Evolutionary conservation across 1,139 yeast species (phyloP).

Genomic region (Meyerozyma guilliermondii): DNA sequence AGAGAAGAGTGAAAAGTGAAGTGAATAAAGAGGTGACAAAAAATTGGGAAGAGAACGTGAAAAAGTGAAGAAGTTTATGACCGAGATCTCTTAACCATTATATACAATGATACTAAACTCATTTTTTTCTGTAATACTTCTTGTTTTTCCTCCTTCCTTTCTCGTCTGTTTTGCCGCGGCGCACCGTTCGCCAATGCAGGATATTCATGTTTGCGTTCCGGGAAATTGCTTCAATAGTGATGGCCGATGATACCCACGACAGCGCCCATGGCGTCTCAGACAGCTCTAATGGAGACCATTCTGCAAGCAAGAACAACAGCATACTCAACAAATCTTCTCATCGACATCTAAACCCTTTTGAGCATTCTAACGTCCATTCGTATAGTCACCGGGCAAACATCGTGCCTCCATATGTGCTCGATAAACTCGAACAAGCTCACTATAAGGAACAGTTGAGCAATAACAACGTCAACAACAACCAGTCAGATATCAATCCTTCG

Average conservation of each 20-base stretch:
- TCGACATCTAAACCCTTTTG: slow-evolving; percentile 19
- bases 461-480: slow-evolving; percentile 21
- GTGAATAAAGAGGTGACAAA: neutral
- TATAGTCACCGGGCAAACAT: slow-evolving; percentile 37
- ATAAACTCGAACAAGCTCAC: slow-evolving; percentile 45
- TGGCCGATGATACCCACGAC: neutral
- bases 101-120: too few species aligned
- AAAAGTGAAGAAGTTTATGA: too few species aligned
- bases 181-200: neutral
- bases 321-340: slow-evolving; percentile 2
- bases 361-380: slow-evolving; percentile 21
- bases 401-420: slow-evolving; percentile 57
- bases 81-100: too few species aligned
- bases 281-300: neutral
- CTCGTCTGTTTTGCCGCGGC: neutral
- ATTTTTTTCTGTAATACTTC: too few species aligned
- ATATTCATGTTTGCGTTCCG: neutral
- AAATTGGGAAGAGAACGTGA: neutral
- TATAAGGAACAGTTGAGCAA: slow-evolving; percentile 33
- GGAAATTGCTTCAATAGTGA: neutral
- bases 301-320: neutral
- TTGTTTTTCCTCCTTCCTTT: neutral
- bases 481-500: slow-evolving; percentile 6
- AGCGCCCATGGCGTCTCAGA: neutral
- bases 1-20: neutral